phyloP scores from a whole-genome alignment of 805 yeast species.

The Vanderwaltozyma polyspora region DNA sequence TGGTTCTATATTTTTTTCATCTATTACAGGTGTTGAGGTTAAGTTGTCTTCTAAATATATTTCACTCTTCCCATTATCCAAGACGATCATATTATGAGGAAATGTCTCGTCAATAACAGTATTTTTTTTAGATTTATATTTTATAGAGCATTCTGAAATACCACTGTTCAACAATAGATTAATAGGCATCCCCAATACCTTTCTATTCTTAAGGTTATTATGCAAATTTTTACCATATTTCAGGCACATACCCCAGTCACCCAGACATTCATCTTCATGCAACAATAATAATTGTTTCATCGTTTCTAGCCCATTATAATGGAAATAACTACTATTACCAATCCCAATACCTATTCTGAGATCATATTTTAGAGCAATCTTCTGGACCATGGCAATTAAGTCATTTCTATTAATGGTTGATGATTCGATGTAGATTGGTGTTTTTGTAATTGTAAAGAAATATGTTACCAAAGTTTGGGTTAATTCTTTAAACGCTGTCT shows the following conservation, averaged over 20 bases:
- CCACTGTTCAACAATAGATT: slow-evolving; percentile 13
- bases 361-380: slow-evolving; percentile 12
- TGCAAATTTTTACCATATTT: slow-evolving; percentile 12
- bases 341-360: slow-evolving; percentile 22
- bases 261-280: slow-evolving; percentile 13
- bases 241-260: slow-evolving; percentile 21
- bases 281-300: slow-evolving; percentile 9
- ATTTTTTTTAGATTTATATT: slow-evolving; percentile 14
- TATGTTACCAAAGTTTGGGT: slow-evolving; percentile 10
- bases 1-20: not conserved
- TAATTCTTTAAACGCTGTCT: slow-evolving; percentile 13
- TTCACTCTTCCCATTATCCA: slow-evolving; percentile 10
- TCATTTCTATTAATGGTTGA: slow-evolving; percentile 19
- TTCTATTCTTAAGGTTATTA: slow-evolving; percentile 12
- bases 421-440: slow-evolving; percentile 25
- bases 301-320: slow-evolving; percentile 11
- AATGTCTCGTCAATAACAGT: slow-evolving; percentile 13
- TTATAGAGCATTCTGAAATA: slow-evolving; percentile 7
- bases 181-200: slow-evolving; percentile 17
- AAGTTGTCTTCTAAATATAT: slow-evolving; percentile 16
- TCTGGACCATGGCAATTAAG: slow-evolving; percentile 21
- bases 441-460: slow-evolving; percentile 10
- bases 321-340: slow-evolving; percentile 6
- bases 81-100: slow-evolving; percentile 13
- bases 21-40: not conserved